Evolutionary conservation across 2,329 filamentous ascomycete genomes (phyloP).

Genomic region (Fusarium albidum): DNA sequence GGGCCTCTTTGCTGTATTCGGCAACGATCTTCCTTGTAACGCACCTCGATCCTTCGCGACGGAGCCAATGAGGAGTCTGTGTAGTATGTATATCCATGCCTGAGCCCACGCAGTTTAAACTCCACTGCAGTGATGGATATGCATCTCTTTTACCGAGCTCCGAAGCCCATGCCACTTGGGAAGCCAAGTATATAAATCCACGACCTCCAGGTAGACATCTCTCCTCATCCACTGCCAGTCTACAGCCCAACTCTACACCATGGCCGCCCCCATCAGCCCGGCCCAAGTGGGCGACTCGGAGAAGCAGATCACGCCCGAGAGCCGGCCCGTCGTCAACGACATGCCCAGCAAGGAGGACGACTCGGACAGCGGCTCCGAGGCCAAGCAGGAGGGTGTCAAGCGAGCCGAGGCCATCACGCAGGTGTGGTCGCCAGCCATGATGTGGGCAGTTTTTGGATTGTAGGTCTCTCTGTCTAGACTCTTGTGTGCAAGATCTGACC

Average conservation of each 20-base stretch:
- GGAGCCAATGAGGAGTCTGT: constrained; percentile 3
- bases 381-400: constrained; percentile 50
- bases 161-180: no score
- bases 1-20: not conserved
- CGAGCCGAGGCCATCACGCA: constrained; percentile 50
- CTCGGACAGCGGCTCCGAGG: constrained; percentile 35
- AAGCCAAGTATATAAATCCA: no score
- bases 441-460: constrained; percentile 51
- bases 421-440: constrained; percentile 48
- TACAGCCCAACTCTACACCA: no score
- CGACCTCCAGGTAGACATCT: no score
- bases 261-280: constrained; percentile 7
- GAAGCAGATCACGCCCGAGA: constrained; percentile 27
- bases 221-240: no score
- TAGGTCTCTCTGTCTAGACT: constrained; percentile 34
- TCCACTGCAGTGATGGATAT: no score
- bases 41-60: not conserved
- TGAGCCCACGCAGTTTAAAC: no score
- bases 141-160: no score
- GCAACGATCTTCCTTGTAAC: constrained; percentile 16
- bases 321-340: constrained; percentile 8
- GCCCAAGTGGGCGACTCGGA: constrained; percentile 20
- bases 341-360: constrained; percentile 22
- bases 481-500: not conserved
- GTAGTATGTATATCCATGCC: constrained; percentile 12